Evolutionary conservation across 306 rosid species (phyloP), one percentile per base, ranked within the genome.

Genomic region (Rosa chinensis): DNA sequence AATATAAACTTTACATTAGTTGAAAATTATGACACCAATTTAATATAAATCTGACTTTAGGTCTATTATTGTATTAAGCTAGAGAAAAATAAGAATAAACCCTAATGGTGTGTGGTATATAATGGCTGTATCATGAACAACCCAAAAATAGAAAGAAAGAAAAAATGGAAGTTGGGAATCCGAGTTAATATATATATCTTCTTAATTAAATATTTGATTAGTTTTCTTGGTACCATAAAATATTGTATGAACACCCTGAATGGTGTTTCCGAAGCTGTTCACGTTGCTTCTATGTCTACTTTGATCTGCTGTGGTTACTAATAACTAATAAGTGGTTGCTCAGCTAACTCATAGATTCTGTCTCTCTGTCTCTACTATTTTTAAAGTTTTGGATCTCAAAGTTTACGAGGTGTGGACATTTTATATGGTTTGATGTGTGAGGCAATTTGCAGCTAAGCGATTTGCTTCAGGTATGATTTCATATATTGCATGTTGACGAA

Each of bases 211-310:
- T 64, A 40, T 39, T 67, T 67, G 72, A 67, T 67, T 67, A 64
- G 25, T 67, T 10, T 66, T 67, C 87, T 90, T 82, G 88, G 91
- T 75, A 81, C 79, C 80, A 75, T 80, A 84, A 81, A 77, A 81
- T 52, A 68, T 75, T 75, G 63, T 74, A 75, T 77, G 82, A 78
- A 78, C 87, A 88, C 73, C 20, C 20, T 86, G 86, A 89, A 79
- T 80, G 81, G 77, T 87, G 93, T 90, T 87, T 80, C 94, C 92
- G 25, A 84, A 86, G 85, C 80, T 75, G 78, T 79, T 77, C 81
- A 84, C 91, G 83, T 71, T 77, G 89, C 83, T 85, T 72, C 76
- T 50, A 25, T 80, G 83, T 81, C 80, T 76, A 49, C 84, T 86
- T 66, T 32, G 59, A 63, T 83, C 82, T 74, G 79, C n/a, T 76